Evolutionary conservation across 192 early-diverging fungal species (phyloP).

Genomic region (Linnemannia exigua): DNA sequence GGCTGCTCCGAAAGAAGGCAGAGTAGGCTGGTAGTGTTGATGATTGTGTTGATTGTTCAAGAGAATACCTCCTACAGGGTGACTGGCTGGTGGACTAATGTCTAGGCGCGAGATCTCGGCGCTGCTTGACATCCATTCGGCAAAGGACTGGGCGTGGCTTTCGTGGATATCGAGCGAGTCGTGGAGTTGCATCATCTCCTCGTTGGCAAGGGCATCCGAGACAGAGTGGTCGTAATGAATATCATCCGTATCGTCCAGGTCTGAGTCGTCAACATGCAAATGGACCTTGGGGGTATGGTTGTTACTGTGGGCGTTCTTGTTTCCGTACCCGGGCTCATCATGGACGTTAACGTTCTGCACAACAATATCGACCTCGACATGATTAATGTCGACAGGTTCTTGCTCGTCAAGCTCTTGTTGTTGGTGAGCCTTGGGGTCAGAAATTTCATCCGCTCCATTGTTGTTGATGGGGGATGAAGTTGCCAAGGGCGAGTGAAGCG

Average conservation of each 20-base stretch:
- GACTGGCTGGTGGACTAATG: conserved; percentile 28
- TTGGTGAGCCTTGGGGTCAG: neutral
- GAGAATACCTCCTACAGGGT: neutral
- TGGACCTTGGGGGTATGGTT: neutral
- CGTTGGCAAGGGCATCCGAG: conserved; percentile 24
- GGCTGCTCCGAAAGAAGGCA: conserved; percentile 25
- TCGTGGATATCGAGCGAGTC: conserved; percentile 39
- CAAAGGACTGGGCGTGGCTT: conserved; percentile 50
- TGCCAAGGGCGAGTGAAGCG: neutral
- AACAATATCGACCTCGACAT: conserved; percentile 49
- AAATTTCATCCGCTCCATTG: neutral
- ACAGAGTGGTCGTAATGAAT: conserved; percentile 24
- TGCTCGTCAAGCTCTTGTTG: neutral
- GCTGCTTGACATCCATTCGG: conserved; percentile 57
- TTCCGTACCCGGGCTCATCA: conserved; percentile 13
- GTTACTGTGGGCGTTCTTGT: neutral
- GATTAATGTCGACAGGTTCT: conserved; percentile 19
- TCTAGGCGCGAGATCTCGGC: conserved; percentile 54
- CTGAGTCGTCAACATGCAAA: neutral
- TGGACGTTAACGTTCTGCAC: conserved; percentile 40
- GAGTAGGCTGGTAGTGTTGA: no score
- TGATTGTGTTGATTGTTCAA: neutral
- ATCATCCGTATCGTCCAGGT: conserved; percentile 25
- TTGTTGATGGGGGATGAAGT: neutral
- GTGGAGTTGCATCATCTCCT: conserved; percentile 38